Conservation (phyloP, 2,329 filamentous ascomycete genomes). For the Camillea tinctor region DNA sequence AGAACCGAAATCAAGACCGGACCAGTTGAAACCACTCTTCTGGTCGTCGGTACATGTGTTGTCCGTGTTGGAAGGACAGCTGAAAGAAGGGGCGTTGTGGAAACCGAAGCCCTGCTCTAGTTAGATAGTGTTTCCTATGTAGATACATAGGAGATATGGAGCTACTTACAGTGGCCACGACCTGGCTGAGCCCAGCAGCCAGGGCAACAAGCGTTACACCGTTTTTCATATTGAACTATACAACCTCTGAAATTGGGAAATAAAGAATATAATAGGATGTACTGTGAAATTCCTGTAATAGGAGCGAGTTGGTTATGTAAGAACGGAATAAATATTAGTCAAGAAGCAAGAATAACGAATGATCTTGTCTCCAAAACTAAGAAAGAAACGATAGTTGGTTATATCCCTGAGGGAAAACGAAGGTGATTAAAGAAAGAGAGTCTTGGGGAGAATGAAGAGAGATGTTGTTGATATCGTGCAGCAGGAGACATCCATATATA, state of each 20-base stretch:
- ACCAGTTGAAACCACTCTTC: constrained; percentile 70
- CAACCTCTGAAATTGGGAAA: constrained; percentile 1
- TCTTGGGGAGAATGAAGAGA: constrained; percentile 22
- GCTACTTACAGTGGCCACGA: constrained; percentile 44
- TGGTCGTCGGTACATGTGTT: constrained; percentile 76
- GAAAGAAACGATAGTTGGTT: constrained; percentile 31
- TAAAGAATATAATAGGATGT: constrained; percentile 5
- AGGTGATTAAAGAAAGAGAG: constrained; percentile 27
- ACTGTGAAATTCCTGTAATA: constrained; percentile 9
- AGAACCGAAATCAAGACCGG: constrained; percentile 56
- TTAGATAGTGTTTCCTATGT: constrained; percentile 4
- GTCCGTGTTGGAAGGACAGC: constrained; percentile 68
- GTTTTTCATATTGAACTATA: constrained; percentile 49
- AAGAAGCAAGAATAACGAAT: constrained; percentile 55
- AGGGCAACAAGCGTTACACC: constrained; percentile 47
- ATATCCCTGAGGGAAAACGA: constrained; percentile 29
- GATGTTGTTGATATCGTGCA: constrained; percentile 3
- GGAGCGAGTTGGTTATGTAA: constrained; percentile 24
- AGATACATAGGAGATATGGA: neutral
- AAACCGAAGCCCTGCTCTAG: constrained; percentile 18
- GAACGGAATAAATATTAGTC: constrained; percentile 30
- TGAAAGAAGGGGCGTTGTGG: constrained; percentile 49
- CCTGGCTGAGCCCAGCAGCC: constrained; percentile 51
- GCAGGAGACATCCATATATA: constrained; percentile 30
- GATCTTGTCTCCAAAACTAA: constrained; percentile 47